A percentile compares a stretch with the other conserved stretches of the same genome.
These are phyloP conservation scores for Amanita pseudoporphyria DNA, from an alignment of 768 basidiomycete species.

Conservation along the genomic window DNA sequence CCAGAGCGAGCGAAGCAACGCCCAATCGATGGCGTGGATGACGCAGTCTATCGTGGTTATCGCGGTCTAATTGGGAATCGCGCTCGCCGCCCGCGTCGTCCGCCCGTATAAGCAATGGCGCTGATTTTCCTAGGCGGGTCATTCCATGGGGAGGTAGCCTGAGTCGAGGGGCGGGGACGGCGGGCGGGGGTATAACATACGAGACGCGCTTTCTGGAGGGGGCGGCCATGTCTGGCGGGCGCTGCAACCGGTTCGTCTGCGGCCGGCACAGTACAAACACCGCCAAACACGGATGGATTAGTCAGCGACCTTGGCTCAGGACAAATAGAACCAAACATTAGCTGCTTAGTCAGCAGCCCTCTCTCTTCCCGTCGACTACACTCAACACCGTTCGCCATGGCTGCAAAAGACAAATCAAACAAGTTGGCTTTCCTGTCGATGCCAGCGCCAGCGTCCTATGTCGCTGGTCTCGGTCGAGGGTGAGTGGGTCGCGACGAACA, in stretches of 20 bases:
- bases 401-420: slow-evolving; percentile 40
- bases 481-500: slow-evolving; percentile 38
- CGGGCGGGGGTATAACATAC: slow-evolving; percentile 76
- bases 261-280: background rate
- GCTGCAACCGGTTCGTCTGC: no score
- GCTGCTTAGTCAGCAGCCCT: background rate
- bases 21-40: slow-evolving; percentile 85
- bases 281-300: background rate
- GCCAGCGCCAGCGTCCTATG: slow-evolving; percentile 94
- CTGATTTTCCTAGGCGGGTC: slow-evolving; percentile 43
- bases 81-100: background rate
- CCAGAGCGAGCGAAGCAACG: slow-evolving; percentile 79
- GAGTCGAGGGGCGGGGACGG: slow-evolving; percentile 51
- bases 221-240: background rate
- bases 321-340: background rate
- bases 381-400: no score
- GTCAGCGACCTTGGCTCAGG: no score
- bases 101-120: background rate
- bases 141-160: slow-evolving; percentile 59
- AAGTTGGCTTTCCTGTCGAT: slow-evolving; percentile 84
- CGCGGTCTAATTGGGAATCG: background rate
- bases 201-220: slow-evolving; percentile 66
- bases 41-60: slow-evolving; percentile 9
- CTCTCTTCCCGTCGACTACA: background rate
- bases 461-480: slow-evolving; percentile 98